Conservation (phyloP, 1,139 yeast species). For the Taphrina pruni region DNA sequence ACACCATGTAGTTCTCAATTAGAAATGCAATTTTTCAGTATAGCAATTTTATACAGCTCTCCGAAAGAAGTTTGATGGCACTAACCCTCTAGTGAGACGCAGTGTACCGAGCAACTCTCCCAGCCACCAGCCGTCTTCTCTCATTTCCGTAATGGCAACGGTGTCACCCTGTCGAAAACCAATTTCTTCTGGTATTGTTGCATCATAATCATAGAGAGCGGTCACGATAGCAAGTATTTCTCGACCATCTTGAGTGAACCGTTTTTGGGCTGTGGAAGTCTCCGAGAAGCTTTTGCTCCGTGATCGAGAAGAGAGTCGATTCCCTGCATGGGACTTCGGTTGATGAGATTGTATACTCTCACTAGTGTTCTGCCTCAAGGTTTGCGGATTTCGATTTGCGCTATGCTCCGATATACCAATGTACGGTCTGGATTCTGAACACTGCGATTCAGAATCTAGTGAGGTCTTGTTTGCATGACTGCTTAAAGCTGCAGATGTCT, state of each 20-base stretch:
- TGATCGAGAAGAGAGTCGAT: constrained; percentile 2
- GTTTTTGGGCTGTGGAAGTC: background rate
- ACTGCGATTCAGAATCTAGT: background rate
- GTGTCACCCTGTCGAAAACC: constrained; percentile 75
- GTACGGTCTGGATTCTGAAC: background rate
- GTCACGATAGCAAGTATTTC: constrained; percentile 48
- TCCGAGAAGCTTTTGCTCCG: constrained; percentile 38
- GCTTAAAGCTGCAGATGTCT: background rate
- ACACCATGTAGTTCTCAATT: too few relatives aligned
- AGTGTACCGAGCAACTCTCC: constrained; percentile 68
- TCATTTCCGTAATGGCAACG: constrained; percentile 71
- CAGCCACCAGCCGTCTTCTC: constrained; percentile 91
- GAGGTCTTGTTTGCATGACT: background rate
- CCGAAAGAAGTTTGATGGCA: constrained; percentile 69
- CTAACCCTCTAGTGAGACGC: constrained; percentile 67
- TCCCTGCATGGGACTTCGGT: background rate
- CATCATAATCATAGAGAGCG: constrained; percentile 74
- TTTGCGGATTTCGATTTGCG: background rate
- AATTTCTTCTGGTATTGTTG: constrained; percentile 80
- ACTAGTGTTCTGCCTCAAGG: background rate
- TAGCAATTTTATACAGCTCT: background rate
- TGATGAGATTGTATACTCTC: background rate
- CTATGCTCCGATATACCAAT: too few relatives aligned
- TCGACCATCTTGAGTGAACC: constrained; percentile 42
- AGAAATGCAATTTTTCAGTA: too few relatives aligned